Conservation (phyloP, 345 rosid species). For the Melaleuca alternifolia region DNA sequence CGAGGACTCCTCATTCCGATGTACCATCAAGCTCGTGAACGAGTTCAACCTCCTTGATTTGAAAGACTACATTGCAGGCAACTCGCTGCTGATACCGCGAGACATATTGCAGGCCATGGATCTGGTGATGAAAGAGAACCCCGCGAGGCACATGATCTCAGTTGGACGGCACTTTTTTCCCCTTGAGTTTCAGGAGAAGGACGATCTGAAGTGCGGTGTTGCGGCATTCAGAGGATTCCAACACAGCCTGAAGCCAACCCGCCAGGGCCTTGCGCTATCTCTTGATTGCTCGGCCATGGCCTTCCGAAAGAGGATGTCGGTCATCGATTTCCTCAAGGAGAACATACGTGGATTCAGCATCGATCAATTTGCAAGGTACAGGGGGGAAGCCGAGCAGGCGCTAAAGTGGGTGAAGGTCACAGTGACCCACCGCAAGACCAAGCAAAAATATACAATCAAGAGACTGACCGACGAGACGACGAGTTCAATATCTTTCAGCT, state of each 20-base stretch:
- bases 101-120: conserved; percentile 85
- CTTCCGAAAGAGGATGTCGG: conserved; percentile 50
- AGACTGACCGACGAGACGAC: conserved; percentile 44
- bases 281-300: conserved; percentile 71
- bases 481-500: conserved; percentile 16
- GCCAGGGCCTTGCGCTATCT: conserved; percentile 59
- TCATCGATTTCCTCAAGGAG: conserved; percentile 39
- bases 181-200: conserved; percentile 2
- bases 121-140: conserved; percentile 90
- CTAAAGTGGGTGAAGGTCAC: conserved; percentile 47
- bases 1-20: conserved; percentile 16
- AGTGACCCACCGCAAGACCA: conserved; percentile 54
- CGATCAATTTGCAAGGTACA: conserved; percentile 7
- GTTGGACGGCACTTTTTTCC: conserved; percentile 56
- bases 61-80: conserved; percentile 46
- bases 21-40: conserved; percentile 51
- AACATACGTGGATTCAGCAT: conserved; percentile 26
- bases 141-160: conserved; percentile 45
- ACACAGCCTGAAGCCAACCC: conserved; percentile 67
- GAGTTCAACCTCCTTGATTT: conserved; percentile 46
- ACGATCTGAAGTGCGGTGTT: conserved; percentile 54
- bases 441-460: conserved; percentile 41
- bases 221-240: conserved; percentile 59
- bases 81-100: conserved; percentile 30
- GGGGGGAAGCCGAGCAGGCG: conserved; percentile 27